Base-by-base conservation (phyloP, 192 early-diverging fungal genomes). In the Diversispora eburnea region DNA sequence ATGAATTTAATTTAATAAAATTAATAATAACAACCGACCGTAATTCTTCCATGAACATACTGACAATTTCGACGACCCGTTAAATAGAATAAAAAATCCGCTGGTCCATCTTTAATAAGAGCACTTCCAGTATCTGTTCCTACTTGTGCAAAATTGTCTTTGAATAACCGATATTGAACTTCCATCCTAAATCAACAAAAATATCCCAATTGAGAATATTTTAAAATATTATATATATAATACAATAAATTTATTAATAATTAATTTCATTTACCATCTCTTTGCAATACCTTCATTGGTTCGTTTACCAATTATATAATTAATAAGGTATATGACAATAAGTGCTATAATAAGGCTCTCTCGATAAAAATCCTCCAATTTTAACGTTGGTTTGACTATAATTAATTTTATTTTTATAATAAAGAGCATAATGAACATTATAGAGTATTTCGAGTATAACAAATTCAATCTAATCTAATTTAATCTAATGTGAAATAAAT, bases 31-130 rank as follows among this genome's bases (percentile, higher is more conserved):
- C 41, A 41, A 17, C 41, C 25, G 43, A 63, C 61, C 61, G 61
- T 63, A n/a, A 63, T 63, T 63, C 61, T 63, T 45, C 61, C 61
- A 63, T 63, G 61, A 63, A 63, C 39, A 19, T 2, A 63, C 1
- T 63, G 15, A 63, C 61, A 63, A 63, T 63, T 63, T 45, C 61
- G 39, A 17, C 61, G 61, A 63, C 61, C 60, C 0, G 39, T 63
- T 9, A 43, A 41, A 41, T 63, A 63, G 17, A 63, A 63, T 42
- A 63, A 6, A 63, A 42, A 63, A 45, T 63, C 61, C 7, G 41
- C 61, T 2, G 61, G 61, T 15, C 61, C 61, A 63, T 63, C 61
- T 2, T n/a, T 17, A 0, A 63, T 45, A 63, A 63, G 61, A 63
- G 41, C 9, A 4, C n/a, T 63, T 42, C 61, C 17, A 42, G 17